Conservation (phyloP, 352 stramenopile genomes). For the Globisporangium alternatum region DNA sequence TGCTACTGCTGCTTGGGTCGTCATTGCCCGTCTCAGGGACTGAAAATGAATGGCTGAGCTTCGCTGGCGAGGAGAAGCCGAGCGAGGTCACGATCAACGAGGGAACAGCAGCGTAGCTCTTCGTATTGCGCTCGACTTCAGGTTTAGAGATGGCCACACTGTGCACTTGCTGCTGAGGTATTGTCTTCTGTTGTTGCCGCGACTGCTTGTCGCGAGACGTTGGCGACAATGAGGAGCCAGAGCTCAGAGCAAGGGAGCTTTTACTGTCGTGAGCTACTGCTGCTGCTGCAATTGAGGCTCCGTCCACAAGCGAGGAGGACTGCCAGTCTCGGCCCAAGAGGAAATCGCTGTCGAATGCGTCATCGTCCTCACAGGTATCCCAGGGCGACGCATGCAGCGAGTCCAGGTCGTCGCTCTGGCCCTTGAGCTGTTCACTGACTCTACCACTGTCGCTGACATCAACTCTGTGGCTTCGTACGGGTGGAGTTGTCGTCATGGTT, state of each 20-base stretch:
- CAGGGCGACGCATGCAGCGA: constrained; percentile 4
- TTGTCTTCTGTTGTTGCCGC: background rate
- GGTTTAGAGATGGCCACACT: background rate
- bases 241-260: background rate
- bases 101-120: background rate
- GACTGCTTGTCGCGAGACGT: background rate
- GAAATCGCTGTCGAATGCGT: background rate
- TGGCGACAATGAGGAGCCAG: background rate
- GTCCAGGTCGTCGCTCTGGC: background rate
- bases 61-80: background rate
- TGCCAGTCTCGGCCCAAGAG: background rate
- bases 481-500: background rate
- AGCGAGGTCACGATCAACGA: constrained; percentile 7
- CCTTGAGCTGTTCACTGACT: background rate
- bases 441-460: background rate
- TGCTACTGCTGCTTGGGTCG: background rate
- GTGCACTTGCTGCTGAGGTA: background rate
- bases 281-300: background rate
- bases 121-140: background rate
- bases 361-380: constrained; percentile 6
- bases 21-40: background rate
- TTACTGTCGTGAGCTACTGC: background rate
- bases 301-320: background rate
- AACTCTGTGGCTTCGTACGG: background rate
- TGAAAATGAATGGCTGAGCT: background rate